Conservation (phyloP, 768 basidiomycete genomes). For the Grammothele lineata region DNA sequence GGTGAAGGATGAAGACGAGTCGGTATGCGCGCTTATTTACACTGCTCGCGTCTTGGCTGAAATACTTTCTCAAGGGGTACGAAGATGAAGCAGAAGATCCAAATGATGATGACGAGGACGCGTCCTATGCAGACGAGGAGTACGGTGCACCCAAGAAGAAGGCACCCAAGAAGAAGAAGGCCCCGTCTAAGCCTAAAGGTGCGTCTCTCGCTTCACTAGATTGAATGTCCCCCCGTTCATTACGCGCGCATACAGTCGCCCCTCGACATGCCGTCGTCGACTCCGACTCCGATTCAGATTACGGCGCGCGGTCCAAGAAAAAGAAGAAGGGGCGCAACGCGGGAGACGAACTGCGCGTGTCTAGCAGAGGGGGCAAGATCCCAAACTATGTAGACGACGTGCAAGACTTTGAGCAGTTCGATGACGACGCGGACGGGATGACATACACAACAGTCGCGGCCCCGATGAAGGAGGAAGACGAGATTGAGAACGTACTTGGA, state of each 20-base stretch:
- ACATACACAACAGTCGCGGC: constrained; percentile 40
- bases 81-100: constrained; percentile 39
- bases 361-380: constrained; percentile 68
- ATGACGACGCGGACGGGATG: constrained; percentile 57
- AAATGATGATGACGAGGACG: constrained; percentile 62
- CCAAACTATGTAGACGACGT: constrained; percentile 78
- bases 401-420: constrained; percentile 71
- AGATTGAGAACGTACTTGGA: constrained; percentile 88
- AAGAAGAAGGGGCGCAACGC: constrained; percentile 62
- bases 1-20: constrained; percentile 37
- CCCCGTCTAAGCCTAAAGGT: constrained; percentile 59
- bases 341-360: constrained; percentile 74
- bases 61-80: constrained; percentile 45
- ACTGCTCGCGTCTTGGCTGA: constrained; percentile 19
- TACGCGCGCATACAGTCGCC: constrained; percentile 33
- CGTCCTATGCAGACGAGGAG: constrained; percentile 75
- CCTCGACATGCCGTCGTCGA: constrained; percentile 44
- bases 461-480: constrained; percentile 50
- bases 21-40: constrained; percentile 40
- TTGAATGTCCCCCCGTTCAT: constrained; percentile 3
- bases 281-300: constrained; percentile 85
- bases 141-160: constrained; percentile 66
- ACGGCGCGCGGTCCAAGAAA: constrained; percentile 81
- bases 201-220: constrained; percentile 12
- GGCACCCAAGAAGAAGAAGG: constrained; percentile 65